phyloP scores from a whole-genome alignment of 164 flowering plant species.

The Brasenia schreberi region DNA sequence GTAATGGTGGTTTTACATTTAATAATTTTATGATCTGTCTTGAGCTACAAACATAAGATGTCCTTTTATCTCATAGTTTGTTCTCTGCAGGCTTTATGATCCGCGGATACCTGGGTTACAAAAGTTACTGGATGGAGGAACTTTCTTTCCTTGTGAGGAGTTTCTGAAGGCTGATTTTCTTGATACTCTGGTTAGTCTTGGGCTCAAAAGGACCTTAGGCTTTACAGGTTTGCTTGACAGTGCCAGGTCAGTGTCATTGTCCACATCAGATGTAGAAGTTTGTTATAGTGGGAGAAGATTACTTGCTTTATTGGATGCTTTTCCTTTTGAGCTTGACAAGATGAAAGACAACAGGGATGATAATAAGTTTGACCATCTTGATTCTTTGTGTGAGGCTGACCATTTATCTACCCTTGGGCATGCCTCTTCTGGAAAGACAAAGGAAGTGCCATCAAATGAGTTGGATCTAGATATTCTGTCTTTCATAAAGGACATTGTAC shows the following conservation, averaged over 20 bases:
- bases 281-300: constrained; percentile 36
- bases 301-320: constrained; percentile 40
- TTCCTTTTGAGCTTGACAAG: constrained; percentile 34
- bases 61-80: not conserved
- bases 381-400: not conserved
- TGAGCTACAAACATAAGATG: too few species aligned
- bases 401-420: constrained; percentile 5
- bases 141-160: constrained; percentile 68
- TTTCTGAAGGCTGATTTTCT: constrained; percentile 48
- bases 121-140: constrained; percentile 44
- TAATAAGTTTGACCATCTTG: constrained; percentile 1
- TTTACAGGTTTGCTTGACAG: constrained; percentile 68
- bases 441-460: constrained; percentile 6
- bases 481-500: constrained; percentile 22
- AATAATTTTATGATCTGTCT: not conserved
- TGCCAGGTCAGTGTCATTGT: constrained; percentile 69
- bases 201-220: constrained; percentile 51
- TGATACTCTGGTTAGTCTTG: constrained; percentile 51
- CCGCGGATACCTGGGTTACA: constrained; percentile 69
- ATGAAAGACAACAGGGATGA: constrained; percentile 11
- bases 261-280: constrained; percentile 37
- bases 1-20: not conserved
- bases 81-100: constrained; percentile 75
- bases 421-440: constrained; percentile 4
- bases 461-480: constrained; percentile 23